Evolutionary conservation across 768 basidiomycete genomes (phyloP).

Genomic region (Fomitopsis serialis): DNA sequence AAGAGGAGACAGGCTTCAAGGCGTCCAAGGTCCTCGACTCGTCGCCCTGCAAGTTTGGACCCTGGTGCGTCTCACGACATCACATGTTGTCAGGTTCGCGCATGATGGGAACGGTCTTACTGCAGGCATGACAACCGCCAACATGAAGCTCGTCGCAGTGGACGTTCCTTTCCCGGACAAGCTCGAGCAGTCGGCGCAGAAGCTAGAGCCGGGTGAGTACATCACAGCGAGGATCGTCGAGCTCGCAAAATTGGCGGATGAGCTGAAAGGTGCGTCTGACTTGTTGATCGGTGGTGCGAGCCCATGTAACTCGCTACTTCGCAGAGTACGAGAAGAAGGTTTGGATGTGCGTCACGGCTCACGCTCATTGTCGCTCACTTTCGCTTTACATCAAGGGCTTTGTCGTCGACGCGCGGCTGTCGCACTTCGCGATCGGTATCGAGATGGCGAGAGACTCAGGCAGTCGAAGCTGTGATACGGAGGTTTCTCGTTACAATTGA

Average conservation of each 20-base stretch:
- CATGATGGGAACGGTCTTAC: background rate
- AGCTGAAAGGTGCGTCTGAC: conserved; percentile 54
- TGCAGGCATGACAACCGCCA: conserved; percentile 88
- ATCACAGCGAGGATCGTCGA: conserved; percentile 73
- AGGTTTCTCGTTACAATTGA: too few relatives aligned
- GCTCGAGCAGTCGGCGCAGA: conserved; percentile 64
- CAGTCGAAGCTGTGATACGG: conserved; percentile 1
- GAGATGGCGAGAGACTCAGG: conserved; percentile 43
- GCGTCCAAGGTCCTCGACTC: conserved; percentile 58
- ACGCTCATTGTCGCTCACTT: too few relatives aligned
- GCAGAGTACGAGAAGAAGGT: conserved; percentile 61
- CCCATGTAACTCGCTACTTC: background rate
- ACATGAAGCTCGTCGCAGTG: conserved; percentile 82
- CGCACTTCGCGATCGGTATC: conserved; percentile 71
- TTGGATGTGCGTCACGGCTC: conserved; percentile 1
- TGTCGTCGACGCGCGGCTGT: conserved; percentile 71
- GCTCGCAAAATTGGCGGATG: conserved; percentile 52
- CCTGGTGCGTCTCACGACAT: conserved; percentile 45
- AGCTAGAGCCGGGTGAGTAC: conserved; percentile 83
- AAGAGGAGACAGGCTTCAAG: conserved; percentile 90
- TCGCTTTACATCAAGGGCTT: conserved; percentile 27
- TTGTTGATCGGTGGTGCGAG: background rate
- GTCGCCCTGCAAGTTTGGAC: conserved; percentile 62
- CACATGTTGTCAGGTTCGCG: background rate
- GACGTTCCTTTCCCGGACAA: conserved; percentile 60